Evolutionary conservation across 176 grass and related monocot species (phyloP).

Genomic region (Carex kokanica): DNA sequence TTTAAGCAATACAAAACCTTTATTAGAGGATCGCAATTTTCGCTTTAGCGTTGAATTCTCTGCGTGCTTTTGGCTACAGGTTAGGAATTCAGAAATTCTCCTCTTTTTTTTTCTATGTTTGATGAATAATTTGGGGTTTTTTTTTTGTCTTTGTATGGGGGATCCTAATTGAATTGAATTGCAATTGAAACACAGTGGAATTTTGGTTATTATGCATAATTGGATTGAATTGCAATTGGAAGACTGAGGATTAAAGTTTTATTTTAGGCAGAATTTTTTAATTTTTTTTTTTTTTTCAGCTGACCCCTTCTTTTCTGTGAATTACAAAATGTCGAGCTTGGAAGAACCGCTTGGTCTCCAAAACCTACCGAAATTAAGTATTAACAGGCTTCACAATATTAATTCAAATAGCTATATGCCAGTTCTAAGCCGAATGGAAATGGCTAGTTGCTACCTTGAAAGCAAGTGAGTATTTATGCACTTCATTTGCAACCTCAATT

Average conservation of each 20-base stretch:
- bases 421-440: slow-evolving; percentile 30
- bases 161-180: neutral
- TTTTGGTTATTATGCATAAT: neutral
- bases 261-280: neutral
- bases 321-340: slow-evolving; percentile 72
- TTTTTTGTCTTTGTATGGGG: neutral
- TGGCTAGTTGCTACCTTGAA: slow-evolving; percentile 35
- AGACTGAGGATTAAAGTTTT: neutral
- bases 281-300: slow-evolving; percentile 11
- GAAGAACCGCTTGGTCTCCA: slow-evolving; percentile 70
- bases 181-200: neutral
- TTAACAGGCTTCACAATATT: slow-evolving; percentile 61
- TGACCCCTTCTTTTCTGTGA: slow-evolving; percentile 2
- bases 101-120: neutral
- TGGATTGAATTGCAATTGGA: slow-evolving; percentile 11
- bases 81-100: slow-evolving; percentile 2
- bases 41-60: neutral
- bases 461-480: slow-evolving; percentile 45
- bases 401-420: slow-evolving; percentile 34
- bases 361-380: slow-evolving; percentile 67
- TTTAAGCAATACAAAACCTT: slow-evolving; percentile 16
- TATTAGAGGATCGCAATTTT: neutral
- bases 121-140: neutral
- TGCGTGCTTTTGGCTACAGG: neutral
- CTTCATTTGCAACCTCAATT: neutral